Evolutionary conservation across 139 green algal genomes (phyloP), one percentile per base, ranked within the genome.

Genomic region (Pleodorina starrii): DNA sequence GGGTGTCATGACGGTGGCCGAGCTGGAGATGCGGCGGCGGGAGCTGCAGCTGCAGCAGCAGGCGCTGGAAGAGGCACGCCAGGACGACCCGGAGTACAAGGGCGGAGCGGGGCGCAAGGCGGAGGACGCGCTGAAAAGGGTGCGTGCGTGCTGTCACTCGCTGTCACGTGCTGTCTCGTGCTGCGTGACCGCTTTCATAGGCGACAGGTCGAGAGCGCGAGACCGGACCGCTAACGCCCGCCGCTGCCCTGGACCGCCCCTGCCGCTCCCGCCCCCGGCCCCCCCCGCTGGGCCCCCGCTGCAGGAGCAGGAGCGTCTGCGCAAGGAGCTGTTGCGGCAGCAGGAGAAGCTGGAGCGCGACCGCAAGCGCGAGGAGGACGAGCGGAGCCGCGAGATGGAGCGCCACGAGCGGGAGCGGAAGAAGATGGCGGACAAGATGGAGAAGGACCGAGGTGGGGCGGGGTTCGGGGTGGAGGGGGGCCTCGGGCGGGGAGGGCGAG

Each of bases 351-450:
- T 84, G 48, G 87, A 87, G 48, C 90, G 87, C 17, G 87, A 87
- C 40, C 68, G 77, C 29, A 72, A 63, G 54, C 43, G 77, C 54
- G 78, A 85, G 74, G 84, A 93, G 90, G 86, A 94, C 69, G 85
- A 90, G 51, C 89, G 92, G 35, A 50, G 90, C 78, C 87, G 81
- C 42, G 78, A 93, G 78, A 74, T 92, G 80, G 89, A 93, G 77
- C 87, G 86, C 1, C 12, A 88, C 73, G 90, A 92, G 69, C 50
- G 66, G 2, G 89, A 91, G 69, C 90, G 78, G 14, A 60, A 69
- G 12, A 86, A 87, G 38, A 63, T 83, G 42, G 40, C 40, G 46
- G 87, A 84, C 77, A 79, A 89, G 77, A 12, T 88, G 76, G 76
- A 89, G 75, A 87, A 89, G 85, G 90, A 92, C 66, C 69, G 90